phyloP scores from a whole-genome alignment of 176 grass and related monocot genomes.

The Carex cristatella region DNA sequence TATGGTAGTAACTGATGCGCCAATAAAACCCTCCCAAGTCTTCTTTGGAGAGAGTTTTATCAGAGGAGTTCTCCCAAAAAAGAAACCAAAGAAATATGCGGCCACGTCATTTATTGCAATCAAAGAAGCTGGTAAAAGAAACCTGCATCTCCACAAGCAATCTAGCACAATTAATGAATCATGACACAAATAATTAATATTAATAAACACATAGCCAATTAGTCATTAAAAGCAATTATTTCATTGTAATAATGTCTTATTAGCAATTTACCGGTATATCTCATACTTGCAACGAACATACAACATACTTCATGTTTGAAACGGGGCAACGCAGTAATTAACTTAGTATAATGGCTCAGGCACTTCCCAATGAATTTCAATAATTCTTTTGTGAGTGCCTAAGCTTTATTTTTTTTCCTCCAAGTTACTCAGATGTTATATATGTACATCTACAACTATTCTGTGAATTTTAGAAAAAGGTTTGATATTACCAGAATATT shows the following conservation, averaged over 20 bases:
- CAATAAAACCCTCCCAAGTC: constrained; percentile 99
- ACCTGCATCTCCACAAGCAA: constrained; percentile 38
- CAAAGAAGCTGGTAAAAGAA: constrained; percentile 94
- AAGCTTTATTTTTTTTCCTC: not conserved
- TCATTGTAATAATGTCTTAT: not conserved
- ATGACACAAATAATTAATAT: constrained; percentile 4
- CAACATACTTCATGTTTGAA: not conserved
- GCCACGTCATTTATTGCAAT: constrained; percentile 95
- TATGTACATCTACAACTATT: not conserved
- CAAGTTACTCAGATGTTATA: not conserved
- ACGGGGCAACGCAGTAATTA: not conserved
- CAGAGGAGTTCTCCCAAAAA: constrained; percentile 92
- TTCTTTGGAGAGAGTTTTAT: constrained; percentile 99
- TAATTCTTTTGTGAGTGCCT: not conserved
- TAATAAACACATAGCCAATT: not conserved
- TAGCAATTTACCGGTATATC: not conserved
- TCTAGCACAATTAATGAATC: constrained; percentile 19
- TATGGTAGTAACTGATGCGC: constrained; percentile 91
- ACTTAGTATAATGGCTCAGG: not conserved
- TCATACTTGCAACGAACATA: not conserved
- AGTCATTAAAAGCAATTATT: not conserved
- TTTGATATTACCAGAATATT: constrained; percentile 79
- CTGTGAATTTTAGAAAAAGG: not conserved
- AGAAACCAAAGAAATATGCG: constrained; percentile 97
- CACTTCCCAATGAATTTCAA: not conserved